Evolutionary conservation across 1,139 yeast genomes (phyloP).

Genomic region (Casaregolazyma suthepensis): DNA sequence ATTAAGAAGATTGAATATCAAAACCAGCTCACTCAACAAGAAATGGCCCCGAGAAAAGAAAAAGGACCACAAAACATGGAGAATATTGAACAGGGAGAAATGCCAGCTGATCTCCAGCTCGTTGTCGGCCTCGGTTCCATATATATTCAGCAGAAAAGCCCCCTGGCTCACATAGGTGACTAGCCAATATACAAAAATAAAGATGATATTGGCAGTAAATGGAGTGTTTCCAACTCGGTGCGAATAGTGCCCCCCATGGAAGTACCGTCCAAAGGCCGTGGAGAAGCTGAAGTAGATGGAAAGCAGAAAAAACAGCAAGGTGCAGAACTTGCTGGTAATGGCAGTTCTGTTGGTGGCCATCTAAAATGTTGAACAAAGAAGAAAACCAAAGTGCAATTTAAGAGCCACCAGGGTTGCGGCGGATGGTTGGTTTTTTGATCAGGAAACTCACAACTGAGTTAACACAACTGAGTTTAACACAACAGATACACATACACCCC

Average conservation of each 20-base stretch:
- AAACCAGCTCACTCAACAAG: constrained; percentile 50
- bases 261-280: constrained; percentile 10
- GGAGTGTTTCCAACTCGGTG: constrained; percentile 46
- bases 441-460: no score
- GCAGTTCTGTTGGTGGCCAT: background rate
- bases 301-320: constrained; percentile 8
- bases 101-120: constrained; percentile 48
- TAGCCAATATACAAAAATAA: constrained; percentile 54
- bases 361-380: background rate
- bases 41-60: constrained; percentile 52
- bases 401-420: background rate
- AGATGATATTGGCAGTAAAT: constrained; percentile 53
- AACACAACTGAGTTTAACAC: no score
- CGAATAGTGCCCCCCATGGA: constrained; percentile 7
- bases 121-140: constrained; percentile 34
- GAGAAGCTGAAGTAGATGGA: constrained; percentile 11
- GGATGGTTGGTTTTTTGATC: background rate
- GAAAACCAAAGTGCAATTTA: background rate
- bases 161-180: constrained; percentile 49
- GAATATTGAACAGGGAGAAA: constrained; percentile 54
- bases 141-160: constrained; percentile 47
- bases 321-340: constrained; percentile 10
- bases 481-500: background rate
- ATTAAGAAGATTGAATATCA: constrained; percentile 52
- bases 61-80: constrained; percentile 55